Conservation (phyloP, 2,329 filamentous ascomycete species). For the Ascomycota sp. region DNA sequence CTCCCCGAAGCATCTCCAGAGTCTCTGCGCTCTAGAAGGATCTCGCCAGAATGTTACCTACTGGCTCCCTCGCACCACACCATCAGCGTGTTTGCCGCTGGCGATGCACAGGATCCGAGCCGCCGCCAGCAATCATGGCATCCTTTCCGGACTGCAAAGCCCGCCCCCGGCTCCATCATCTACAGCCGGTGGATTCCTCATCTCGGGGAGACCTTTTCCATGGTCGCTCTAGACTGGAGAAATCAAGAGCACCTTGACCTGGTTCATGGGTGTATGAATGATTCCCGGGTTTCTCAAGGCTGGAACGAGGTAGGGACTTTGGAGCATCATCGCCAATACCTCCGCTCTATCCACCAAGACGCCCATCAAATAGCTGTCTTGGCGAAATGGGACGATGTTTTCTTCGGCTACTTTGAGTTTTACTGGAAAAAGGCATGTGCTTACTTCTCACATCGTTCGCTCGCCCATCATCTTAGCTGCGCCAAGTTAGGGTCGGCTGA, state of each 20-base stretch:
- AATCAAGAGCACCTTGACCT: constrained; percentile 43
- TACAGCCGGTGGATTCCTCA: constrained; percentile 68
- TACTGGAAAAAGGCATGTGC: constrained; percentile 46
- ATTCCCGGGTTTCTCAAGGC: constrained; percentile 57
- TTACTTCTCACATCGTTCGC: neutral
- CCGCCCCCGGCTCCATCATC: constrained; percentile 44
- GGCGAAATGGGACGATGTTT: constrained; percentile 48
- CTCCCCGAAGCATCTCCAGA: constrained; percentile 23
- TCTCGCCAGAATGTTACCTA: constrained; percentile 24
- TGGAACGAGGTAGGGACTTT: constrained; percentile 65
- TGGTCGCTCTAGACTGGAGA: constrained; percentile 50
- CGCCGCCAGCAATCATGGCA: constrained; percentile 38
- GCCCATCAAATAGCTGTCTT: constrained; percentile 52
- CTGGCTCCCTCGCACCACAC: constrained; percentile 26
- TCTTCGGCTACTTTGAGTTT: constrained; percentile 61
- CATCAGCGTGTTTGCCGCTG: constrained; percentile 16
- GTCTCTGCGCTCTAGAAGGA: constrained; percentile 12
- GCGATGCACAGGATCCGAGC: constrained; percentile 19
- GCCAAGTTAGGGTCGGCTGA: no score
- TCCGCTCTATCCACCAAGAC: constrained; percentile 47
- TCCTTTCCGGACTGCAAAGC: constrained; percentile 52
- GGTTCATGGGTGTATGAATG: constrained; percentile 70
- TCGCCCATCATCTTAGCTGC: neutral
- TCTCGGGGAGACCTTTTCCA: constrained; percentile 55
- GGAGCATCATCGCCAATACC: constrained; percentile 54